Evolutionary conservation across 495 filamentous ascomycete species (phyloP), one percentile per base, ranked within the genome.

Genomic region (Neurospora terricola): DNA sequence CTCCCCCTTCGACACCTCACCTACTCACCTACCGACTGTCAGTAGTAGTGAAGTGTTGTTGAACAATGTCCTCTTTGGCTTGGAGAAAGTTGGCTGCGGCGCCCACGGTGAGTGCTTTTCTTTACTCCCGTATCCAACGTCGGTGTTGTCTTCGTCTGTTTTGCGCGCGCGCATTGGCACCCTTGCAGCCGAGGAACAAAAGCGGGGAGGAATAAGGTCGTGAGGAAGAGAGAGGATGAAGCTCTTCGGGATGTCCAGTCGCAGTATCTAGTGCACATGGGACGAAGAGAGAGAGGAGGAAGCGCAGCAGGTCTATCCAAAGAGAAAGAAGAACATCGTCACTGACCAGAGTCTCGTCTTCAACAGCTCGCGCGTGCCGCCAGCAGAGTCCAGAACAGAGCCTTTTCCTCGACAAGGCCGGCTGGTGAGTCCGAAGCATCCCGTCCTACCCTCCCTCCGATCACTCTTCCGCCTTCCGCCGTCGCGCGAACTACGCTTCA

Each of bases 401-500:
- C 88, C 30, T 98, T 99, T 85, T 96, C 95, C 72, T 92, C 92
- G 54, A 94, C 95, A 71, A 87, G 90, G 75, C 91, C 94, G 48
- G 90, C 89, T 73, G 91, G 92, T 94, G 89, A 76, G 89, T 82
- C 38, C 54, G 54, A 66, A 66, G 54, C 54, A 54, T 37, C 38
- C 43, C 69, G 54, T 72, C 71, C 48, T 14, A 37, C 54, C 6
- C 54, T 7, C 48, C 23, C 54, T 18, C 54, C 54, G 54, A 62
- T 62, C 6, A 27, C 54, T 14, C 27, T 30, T 18, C 54, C 27
- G 54, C 54, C 54, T 34, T 66, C 54, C 27, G 54, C 54, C 54
- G 54, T 34, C 54, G 23, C 54, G 12, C 54, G 14, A 30, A 30
- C 54, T 62, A 16, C 27, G 27, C 54, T 34, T 66, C 54, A 66